These are phyloP conservation scores for Gloeophyllum trabeum DNA, from an alignment of 768 basidiomycete genomes.

Conservation along the genomic window DNA sequence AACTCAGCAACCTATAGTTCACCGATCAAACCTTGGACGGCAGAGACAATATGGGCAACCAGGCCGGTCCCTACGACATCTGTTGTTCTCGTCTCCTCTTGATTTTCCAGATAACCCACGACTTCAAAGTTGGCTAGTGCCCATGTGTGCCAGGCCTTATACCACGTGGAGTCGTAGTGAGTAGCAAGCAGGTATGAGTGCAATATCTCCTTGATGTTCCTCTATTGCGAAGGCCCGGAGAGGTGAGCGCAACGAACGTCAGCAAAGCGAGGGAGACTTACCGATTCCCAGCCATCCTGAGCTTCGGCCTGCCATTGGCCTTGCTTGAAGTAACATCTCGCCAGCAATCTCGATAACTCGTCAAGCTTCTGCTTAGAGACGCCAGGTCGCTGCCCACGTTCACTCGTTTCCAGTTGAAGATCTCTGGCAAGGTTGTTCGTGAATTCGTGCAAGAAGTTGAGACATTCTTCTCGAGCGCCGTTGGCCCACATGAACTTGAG, in stretches of 20 bases:
- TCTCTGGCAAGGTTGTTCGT: constrained; percentile 67
- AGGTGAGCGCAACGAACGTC: background rate
- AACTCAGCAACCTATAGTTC: background rate
- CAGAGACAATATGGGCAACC: constrained; percentile 79
- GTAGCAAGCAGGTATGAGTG: constrained; percentile 82
- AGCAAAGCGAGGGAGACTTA: constrained; percentile 24
- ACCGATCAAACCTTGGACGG: constrained; percentile 67
- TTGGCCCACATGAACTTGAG: constrained; percentile 94
- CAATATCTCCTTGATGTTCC: constrained; percentile 73
- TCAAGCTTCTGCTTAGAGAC: constrained; percentile 47
- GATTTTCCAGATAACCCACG: constrained; percentile 67
- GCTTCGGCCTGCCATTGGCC: constrained; percentile 89
- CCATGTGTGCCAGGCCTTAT: constrained; percentile 99
- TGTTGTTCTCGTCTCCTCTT: constrained; percentile 37
- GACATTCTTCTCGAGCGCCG: constrained; percentile 64
- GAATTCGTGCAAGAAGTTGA: constrained; percentile 78
- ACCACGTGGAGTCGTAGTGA: constrained; percentile 90
- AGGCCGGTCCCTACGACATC: constrained; percentile 55
- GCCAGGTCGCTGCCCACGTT: constrained; percentile 35
- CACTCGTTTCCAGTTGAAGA: constrained; percentile 45
- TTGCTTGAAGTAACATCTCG: constrained; percentile 92
- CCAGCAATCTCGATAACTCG: constrained; percentile 79
- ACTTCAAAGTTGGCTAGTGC: constrained; percentile 95
- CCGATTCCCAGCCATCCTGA: constrained; percentile 69
- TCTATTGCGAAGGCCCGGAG: too few relatives aligned